A percentile compares a stretch with the other conserved stretches of the same genome.
phyloP scores from a whole-genome alignment of 768 basidiomycete genomes.

The Mycena metata region DNA sequence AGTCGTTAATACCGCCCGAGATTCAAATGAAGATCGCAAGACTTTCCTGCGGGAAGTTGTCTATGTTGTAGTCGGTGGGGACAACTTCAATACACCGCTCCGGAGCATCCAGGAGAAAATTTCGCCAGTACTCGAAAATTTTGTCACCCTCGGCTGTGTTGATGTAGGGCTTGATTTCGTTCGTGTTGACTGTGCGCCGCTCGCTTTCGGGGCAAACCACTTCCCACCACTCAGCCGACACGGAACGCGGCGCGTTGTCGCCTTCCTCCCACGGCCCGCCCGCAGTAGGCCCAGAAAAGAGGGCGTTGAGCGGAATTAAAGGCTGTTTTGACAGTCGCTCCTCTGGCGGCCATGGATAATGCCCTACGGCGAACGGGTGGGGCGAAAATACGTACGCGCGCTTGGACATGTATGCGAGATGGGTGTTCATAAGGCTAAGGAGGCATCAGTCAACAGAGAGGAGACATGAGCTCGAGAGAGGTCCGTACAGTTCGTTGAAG shows the following conservation, averaged over 20 bases:
- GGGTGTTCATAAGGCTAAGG: no score
- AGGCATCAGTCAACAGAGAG: no score
- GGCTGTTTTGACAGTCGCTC: constrained; percentile 23
- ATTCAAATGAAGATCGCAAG: constrained; percentile 51
- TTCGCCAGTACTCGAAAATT: constrained; percentile 39
- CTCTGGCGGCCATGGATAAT: constrained; percentile 39
- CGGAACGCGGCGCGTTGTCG: constrained; percentile 42
- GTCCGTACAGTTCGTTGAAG: constrained; percentile 55
- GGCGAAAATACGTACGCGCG: constrained; percentile 48
- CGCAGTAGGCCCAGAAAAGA: constrained; percentile 43
- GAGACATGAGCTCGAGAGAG: no score
- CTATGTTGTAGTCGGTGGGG: constrained; percentile 48
- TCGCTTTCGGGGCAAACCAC: constrained; percentile 42
- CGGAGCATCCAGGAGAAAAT: constrained; percentile 39
- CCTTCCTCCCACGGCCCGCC: constrained; percentile 42
- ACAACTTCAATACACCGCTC: constrained; percentile 52
- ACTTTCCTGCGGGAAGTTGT: constrained; percentile 52
- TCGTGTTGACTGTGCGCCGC: constrained; percentile 39
- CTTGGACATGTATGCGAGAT: constrained; percentile 44
- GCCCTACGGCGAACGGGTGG: constrained; percentile 37
- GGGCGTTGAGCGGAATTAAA: constrained; percentile 44
- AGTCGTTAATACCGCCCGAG: background rate
- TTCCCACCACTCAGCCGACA: constrained; percentile 43
- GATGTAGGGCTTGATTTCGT: constrained; percentile 38
- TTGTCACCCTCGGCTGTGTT: constrained; percentile 25